Percentiles rank a stretch among this genome's conserved stretches.
These are phyloP conservation scores for Teunomyces cretensis DNA, from an alignment of 805 yeast species.

Conservation along the genomic window DNA sequence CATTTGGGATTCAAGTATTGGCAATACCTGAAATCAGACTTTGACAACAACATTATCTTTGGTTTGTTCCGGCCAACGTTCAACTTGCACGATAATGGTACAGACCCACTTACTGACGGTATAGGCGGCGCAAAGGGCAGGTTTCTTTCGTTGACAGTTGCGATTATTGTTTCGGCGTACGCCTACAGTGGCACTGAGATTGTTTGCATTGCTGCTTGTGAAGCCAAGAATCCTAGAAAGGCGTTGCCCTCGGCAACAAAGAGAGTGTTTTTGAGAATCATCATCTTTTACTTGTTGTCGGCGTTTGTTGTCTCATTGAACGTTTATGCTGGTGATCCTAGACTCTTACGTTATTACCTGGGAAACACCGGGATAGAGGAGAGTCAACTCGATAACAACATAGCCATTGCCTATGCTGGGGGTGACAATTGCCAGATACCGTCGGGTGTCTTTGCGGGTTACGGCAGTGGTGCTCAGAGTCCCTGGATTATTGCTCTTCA, in stretches of 20 bases:
- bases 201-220: conserved; percentile 82
- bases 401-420: conserved; percentile 35
- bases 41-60: conserved; percentile 48
- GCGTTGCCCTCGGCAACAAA: conserved; percentile 77
- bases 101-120: conserved; percentile 49
- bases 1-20: conserved; percentile 70
- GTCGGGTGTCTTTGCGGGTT: conserved; percentile 29
- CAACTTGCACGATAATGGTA: conserved; percentile 61
- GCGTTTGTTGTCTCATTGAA: conserved; percentile 70
- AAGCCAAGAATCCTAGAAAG: conserved; percentile 76
- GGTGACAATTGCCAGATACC: conserved; percentile 32
- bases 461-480: conserved; percentile 42
- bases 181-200: conserved; percentile 83
- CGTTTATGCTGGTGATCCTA: conserved; percentile 75
- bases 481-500: conserved; percentile 48
- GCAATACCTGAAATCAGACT: conserved; percentile 53
- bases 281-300: conserved; percentile 63
- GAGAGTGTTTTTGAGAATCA: conserved; percentile 69
- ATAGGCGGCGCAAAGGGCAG: conserved; percentile 62
- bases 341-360: conserved; percentile 55
- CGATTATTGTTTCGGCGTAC: conserved; percentile 64
- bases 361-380: conserved; percentile 32
- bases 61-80: conserved; percentile 77
- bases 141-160: conserved; percentile 58
- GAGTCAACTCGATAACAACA: conserved; percentile 20